Evolutionary conservation across 768 basidiomycete species (phyloP), one percentile per base, ranked within the genome.

Genomic region (Rhodotorula kratochvilovae): DNA sequence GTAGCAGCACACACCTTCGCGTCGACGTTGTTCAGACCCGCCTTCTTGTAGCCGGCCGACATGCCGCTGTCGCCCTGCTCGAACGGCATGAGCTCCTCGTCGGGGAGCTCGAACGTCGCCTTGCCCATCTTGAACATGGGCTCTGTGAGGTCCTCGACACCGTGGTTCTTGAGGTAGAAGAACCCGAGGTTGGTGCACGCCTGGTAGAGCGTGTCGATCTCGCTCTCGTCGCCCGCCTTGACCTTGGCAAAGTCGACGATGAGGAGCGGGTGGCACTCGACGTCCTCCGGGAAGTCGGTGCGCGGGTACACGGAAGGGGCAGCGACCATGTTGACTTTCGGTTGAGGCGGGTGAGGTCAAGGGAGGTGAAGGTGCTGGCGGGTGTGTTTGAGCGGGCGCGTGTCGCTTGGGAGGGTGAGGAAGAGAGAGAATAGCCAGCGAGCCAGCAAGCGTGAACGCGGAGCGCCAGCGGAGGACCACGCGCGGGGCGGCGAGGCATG

Each of bases 141-240:
- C 42, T 85, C 83, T 5, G 81, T 83, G 5, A 87, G 17, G 27
- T 72, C 61, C 29, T 55, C 55, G 61, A 66, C 53, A 2, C 51
- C 53, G 42, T 58, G 33, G 46, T 60, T 55, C 58, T 70, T 65
- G 31, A 65, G 60, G 85, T 87, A 88, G 86, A 87, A 89, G 78
- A 89, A 88, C 5, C 87, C 87, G 2, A 87, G 81, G 56, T 84
- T 81, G 0, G 85, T 87, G 15, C 84, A 85, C 2, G 87, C 87
- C 60, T 83, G 79, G 85, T 85, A 87, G 3, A 89, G 82, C 61
- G 80, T 81, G 45, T 84, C 82, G 15, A 84, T 82, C 76, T 88
- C 87, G 5, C 65, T 53, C 11, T 75, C 60, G 63, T 86, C 82
- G 0, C 83, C 77, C 0, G 79, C 79, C 51, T 81, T 79, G 61